These are phyloP conservation scores for Prunus campanulata DNA, from an alignment of 306 rosid genomes.

Conservation along the genomic window DNA sequence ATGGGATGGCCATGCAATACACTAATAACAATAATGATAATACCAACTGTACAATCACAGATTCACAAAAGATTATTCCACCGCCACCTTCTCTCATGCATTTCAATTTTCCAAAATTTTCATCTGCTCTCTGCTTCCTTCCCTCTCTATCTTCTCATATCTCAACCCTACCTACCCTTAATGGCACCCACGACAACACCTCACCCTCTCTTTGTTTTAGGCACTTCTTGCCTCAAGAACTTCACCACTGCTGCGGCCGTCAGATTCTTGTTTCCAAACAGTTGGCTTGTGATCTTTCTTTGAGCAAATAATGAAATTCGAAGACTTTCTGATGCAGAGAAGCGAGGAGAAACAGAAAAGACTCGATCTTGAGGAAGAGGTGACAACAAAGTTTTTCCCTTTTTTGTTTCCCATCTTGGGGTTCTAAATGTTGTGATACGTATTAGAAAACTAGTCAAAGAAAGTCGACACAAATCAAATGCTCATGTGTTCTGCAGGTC, in stretches of 20 bases:
- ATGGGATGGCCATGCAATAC: slow-evolving; percentile 49
- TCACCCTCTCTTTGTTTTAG: slow-evolving; percentile 6
- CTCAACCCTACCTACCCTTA: slow-evolving; percentile 33
- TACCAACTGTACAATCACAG: slow-evolving; percentile 22
- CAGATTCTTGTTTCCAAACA: not conserved
- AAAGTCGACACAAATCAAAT: not conserved
- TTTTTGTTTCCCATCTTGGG: slow-evolving; percentile 4
- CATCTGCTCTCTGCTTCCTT: not conserved
- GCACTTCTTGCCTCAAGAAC: not conserved
- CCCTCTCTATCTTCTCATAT: slow-evolving; percentile 8
- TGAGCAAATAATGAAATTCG: slow-evolving; percentile 62
- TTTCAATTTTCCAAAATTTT: not conserved
- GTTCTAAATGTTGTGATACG: not conserved
- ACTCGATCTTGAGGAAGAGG: slow-evolving; percentile 70
- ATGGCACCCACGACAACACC: slow-evolving; percentile 53
- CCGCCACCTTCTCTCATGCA: slow-evolving; percentile 45
- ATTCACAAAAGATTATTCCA: slow-evolving; percentile 13
- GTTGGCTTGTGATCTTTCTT: slow-evolving; percentile 2
- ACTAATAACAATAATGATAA: slow-evolving; percentile 18
- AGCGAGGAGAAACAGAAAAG: slow-evolving; percentile 47
- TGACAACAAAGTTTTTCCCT: not conserved
- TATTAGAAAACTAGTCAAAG: not conserved
- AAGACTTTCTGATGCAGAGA: slow-evolving; percentile 66
- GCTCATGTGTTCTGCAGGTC: not conserved
- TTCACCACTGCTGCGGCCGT: not conserved